phyloP scores from a whole-genome alignment of 73 alveolate species.

The Effrenium voratum region DNA sequence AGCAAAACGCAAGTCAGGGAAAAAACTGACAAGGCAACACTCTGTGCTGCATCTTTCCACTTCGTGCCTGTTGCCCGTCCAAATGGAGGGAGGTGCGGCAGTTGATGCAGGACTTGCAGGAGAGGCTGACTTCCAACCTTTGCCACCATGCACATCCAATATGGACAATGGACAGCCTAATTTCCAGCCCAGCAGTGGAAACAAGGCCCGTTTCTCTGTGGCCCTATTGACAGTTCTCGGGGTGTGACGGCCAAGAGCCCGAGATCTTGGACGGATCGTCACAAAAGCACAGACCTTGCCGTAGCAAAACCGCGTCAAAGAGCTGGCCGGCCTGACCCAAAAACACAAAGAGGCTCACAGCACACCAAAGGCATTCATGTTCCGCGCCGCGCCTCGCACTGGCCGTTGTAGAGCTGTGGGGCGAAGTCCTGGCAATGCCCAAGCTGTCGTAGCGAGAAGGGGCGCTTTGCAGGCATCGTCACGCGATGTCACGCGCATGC shows the following conservation, averaged over 20 bases:
- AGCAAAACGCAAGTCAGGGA: no score
- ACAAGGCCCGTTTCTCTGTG: neutral
- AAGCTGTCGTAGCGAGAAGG: neutral
- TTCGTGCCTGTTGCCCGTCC: no score
- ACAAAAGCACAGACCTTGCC: constrained; percentile 91
- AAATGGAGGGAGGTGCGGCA: constrained; percentile 74
- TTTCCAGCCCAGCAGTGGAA: neutral
- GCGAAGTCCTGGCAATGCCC: constrained; percentile 53
- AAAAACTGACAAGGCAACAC: no score
- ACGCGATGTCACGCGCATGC: no score
- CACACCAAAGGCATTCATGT: neutral
- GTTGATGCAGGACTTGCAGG: constrained; percentile 75
- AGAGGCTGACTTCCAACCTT: constrained; percentile 73
- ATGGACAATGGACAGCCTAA: neutral
- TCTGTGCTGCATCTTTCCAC: no score
- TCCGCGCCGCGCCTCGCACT: constrained; percentile 42
- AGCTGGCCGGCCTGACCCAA: constrained; percentile 64
- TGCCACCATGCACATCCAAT: neutral
- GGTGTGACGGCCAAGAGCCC: constrained; percentile 67
- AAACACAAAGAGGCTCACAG: neutral
- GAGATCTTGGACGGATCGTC: constrained; percentile 90
- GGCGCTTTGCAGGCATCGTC: no score
- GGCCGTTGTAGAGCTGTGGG: constrained; percentile 80
- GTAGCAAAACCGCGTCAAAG: constrained; percentile 83
- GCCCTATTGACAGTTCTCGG: neutral